Base-by-base conservation (phyloP, 768 basidiomycete genomes). In the Sistotremastrum suecicum region DNA sequence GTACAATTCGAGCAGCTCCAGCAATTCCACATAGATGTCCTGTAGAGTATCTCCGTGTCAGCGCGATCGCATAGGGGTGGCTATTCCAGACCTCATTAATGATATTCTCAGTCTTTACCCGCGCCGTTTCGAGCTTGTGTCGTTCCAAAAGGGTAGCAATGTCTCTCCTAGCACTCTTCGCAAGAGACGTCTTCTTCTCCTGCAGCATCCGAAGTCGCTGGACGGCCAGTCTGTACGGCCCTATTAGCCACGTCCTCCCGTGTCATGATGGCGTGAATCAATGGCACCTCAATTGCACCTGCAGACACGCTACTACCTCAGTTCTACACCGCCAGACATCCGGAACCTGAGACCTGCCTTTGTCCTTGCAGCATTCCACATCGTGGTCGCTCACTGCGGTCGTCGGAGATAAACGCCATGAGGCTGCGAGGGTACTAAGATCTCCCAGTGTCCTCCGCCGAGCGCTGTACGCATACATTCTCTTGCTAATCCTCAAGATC, bases 1-100 rank as follows among this genome's bases (percentile, higher is more conserved):
- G 60, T 97, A 97, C 7, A 98, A 72, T 66, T 97, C 92, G 30
- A 99, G 67, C 4, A 98, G 67, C 57, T 99, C 94, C 35, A 97
- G 66, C 29, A 97, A 71, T 58, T 97, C 92, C 39, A 88, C 66
- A 57, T 86, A 73, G 39, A 88, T 74, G 56, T 90, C 86, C 53
- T 87, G 85, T 57, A 85, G 76, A 57, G 89, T 90, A 45, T 89
- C 83, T 81, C 52, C 8, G 40, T 36, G 34, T 36, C 6, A 37
- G 40, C 20, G 45, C 42, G 37, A 51, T 42, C 33, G 48, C 36
- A 46, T 28, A 29, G 12, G 54, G 36, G 51, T 48, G 48, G 50
- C 55, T 53, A 54, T 53, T 46, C 55, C 54, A 38, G 52, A 55
- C 47, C 60, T 48, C 1, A 56, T 57, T 30, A 59, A 43, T 60